phyloP scores from a whole-genome alignment of 768 basidiomycete species.

The Chiua virens region DNA sequence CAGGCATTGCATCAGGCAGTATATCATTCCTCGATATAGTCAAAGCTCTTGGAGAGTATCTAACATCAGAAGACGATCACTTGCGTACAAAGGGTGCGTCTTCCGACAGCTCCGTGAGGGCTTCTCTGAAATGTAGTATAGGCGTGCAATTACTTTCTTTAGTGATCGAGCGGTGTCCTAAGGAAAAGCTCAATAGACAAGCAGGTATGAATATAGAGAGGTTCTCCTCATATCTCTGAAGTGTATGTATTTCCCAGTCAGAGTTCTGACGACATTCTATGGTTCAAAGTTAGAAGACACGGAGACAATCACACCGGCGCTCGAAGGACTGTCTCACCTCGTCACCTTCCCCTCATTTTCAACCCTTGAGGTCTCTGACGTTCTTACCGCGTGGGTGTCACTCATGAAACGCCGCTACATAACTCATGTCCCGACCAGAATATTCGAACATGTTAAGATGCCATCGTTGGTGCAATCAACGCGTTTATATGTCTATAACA shows the following conservation, averaged over 20 bases:
- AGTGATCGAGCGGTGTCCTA: constrained; percentile 61
- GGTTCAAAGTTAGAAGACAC: constrained; percentile 84
- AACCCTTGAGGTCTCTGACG: constrained; percentile 59
- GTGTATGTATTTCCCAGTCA: constrained; percentile 52
- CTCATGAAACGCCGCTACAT: neutral
- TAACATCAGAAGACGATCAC: constrained; percentile 83
- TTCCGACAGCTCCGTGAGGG: neutral
- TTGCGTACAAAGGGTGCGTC: constrained; percentile 73
- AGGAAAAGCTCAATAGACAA: constrained; percentile 70
- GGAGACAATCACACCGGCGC: constrained; percentile 78
- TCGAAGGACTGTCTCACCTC: constrained; percentile 72
- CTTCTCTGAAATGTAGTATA: constrained; percentile 32
- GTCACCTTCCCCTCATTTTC: constrained; percentile 62
- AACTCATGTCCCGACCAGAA: constrained; percentile 38
- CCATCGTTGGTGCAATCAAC: constrained; percentile 78
- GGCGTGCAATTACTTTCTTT: constrained; percentile 83
- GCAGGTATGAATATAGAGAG: constrained; percentile 54
- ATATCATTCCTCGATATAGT: constrained; percentile 74
- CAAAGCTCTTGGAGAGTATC: constrained; percentile 81
- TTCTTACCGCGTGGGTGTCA: constrained; percentile 55
- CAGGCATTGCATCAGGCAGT: constrained; percentile 55
- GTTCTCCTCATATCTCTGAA: neutral
- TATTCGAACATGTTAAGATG: constrained; percentile 81
- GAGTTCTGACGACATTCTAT: constrained; percentile 81
- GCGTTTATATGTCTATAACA: constrained; percentile 76